These are phyloP conservation scores for Globisporangium uncinulatum DNA, from an alignment of 352 stramenopile genomes.

Conservation along the genomic window DNA sequence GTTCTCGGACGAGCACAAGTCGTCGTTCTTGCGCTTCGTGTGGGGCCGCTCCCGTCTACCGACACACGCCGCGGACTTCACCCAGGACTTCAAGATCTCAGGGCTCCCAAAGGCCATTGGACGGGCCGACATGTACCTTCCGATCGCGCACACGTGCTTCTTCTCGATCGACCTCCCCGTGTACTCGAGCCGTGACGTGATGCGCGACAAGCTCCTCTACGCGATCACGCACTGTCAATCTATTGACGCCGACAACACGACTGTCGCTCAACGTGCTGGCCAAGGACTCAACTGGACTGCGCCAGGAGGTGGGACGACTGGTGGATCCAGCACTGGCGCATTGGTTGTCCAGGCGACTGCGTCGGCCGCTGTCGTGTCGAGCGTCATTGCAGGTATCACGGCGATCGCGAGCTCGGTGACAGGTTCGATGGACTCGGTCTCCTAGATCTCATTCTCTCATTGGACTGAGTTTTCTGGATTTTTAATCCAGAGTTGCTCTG, in stretches of 20 bases:
- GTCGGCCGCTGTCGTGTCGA: conserved; percentile 55
- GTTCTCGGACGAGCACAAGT: conserved; percentile 89
- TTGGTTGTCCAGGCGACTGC: conserved; percentile 21
- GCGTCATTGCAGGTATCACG: conserved; percentile 49
- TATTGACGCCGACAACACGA: conserved; percentile 87
- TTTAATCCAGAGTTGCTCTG: too few relatives aligned
- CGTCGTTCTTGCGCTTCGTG: conserved; percentile 86
- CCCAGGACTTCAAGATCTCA: conserved; percentile 88
- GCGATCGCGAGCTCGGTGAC: conserved; percentile 8
- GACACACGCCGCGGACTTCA: conserved; percentile 83
- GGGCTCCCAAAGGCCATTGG: conserved; percentile 71
- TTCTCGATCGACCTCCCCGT: conserved; percentile 85
- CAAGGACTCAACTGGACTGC: conserved; percentile 84
- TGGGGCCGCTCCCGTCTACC: conserved; percentile 88
- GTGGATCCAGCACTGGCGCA: not conserved
- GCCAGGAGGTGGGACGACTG: conserved; percentile 19
- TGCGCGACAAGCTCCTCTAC: conserved; percentile 82
- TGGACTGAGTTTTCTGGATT: too few relatives aligned
- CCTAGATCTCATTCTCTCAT: too few relatives aligned
- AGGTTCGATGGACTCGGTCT: not conserved
- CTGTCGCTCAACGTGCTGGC: conserved; percentile 77
- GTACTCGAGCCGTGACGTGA: conserved; percentile 72
- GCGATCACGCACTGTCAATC: conserved; percentile 86
- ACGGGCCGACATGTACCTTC: conserved; percentile 76
- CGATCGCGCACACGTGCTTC: conserved; percentile 88